These are phyloP conservation scores for Solanum bulbocastanum DNA, from an alignment of 257 asterid species.

Conservation along the genomic window DNA sequence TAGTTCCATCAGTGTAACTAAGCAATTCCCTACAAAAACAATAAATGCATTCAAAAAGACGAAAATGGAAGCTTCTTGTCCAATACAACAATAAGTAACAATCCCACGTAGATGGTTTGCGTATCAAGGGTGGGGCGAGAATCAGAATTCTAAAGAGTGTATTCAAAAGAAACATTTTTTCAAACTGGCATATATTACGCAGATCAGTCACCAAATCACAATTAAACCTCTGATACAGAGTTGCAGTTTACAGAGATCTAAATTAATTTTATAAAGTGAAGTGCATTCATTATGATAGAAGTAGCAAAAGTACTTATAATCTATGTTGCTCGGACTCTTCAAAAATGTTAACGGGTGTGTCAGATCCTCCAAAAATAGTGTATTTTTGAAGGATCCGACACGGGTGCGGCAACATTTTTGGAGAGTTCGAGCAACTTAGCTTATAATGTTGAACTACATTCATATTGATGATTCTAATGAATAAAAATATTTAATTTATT, in stretches of 20 bases:
- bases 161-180: not conserved
- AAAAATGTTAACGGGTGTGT: too few species aligned
- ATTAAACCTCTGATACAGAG: not conserved
- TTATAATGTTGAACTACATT: not conserved
- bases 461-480: not conserved
- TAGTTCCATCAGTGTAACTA: constrained; percentile 53
- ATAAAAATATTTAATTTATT: not conserved
- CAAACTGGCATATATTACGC: not conserved
- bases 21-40: constrained; percentile 55
- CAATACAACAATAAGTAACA: not conserved
- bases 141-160: not conserved
- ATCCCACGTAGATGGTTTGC: not conserved
- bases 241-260: not conserved
- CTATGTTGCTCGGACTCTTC: too few species aligned
- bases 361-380: too few species aligned
- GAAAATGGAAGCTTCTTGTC: not conserved
- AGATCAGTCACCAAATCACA: not conserved
- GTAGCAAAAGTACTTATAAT: not conserved
- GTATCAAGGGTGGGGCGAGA: not conserved
- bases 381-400: too few species aligned
- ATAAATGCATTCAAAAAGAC: not conserved
- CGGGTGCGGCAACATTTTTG: too few species aligned
- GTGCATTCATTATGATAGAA: not conserved
- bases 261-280: not conserved
- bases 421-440: too few species aligned